Base-by-base conservation (phyloP, 169 alveolate species). In the Blepharisma undulans region DNA sequence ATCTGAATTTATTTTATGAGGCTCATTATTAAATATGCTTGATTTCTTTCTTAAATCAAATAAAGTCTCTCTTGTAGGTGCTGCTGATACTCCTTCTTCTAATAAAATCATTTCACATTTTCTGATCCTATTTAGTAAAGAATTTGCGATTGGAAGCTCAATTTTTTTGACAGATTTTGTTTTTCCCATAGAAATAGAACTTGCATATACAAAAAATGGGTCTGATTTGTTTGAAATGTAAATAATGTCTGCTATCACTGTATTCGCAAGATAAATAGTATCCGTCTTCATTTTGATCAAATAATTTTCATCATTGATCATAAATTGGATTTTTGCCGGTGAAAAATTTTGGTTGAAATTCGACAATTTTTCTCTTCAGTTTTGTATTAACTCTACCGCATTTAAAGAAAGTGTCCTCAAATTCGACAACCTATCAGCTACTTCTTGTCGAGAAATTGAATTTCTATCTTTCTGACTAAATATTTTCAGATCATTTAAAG, bases 201-300 rank as follows among this genome's bases (percentile, higher is more conserved):
- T 74, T 6, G 80, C 36, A 29, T 74, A 29, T 4, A 74, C 33
- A 22, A 74, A 74, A 74, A 74, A 74, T 18, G 80, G 80, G 90
- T 59, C 84, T 33, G 29, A 36, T 80, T 80, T 85, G 21, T 80
- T 61, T 19, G 90, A 85, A 25, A 85, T 25, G 7, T 61, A 89
- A 72, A 89, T 25, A 66, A 89, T 74, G 76, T 22, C 80, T 22
- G 66, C 86, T 19, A 89, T 66, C 34, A 60, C 22, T 0, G 92
- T 59, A 12, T 72, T 34, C 10, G 76, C 72, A 6, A 89, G 76
- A 74, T 71, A 89, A 6, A 60, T 29, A 1, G 87, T 32, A 90
- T 89, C 92, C 27, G 76, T 72, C 25, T 76, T 36, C 79, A 89
- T 89, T 72, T 89, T 89, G 25, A 34, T 59, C 36, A 89, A 76